A percentile compares a stretch with the other conserved stretches of the same genome.
Conservation (phyloP, 164 flowering plant species). For the Malania oleifera region DNA sequence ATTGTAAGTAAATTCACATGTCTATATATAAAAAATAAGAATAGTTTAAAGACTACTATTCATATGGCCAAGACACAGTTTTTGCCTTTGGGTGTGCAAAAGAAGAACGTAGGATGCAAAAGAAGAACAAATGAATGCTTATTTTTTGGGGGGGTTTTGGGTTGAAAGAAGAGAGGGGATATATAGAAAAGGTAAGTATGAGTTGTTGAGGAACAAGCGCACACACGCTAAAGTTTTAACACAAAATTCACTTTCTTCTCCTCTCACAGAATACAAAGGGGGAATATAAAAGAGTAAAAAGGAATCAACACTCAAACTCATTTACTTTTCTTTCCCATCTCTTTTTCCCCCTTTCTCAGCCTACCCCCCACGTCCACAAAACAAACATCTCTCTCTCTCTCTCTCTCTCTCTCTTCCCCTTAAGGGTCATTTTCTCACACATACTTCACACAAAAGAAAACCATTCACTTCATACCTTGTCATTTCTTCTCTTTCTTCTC, state of each 20-base stretch:
- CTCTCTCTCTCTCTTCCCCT: slow-evolving; percentile 21
- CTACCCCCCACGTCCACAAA: slow-evolving; percentile 32
- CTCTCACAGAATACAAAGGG: not conserved
- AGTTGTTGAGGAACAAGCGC: slow-evolving; percentile 35
- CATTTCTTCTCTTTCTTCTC: slow-evolving; percentile 29
- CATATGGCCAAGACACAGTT: no score
- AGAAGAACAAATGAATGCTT: no score
- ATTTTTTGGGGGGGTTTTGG: no score
- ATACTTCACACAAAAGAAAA: slow-evolving; percentile 86
- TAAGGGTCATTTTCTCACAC: slow-evolving; percentile 90
- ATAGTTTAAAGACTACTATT: no score
- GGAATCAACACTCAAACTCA: slow-evolving; percentile 27
- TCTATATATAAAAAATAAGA: no score
- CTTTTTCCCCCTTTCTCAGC: slow-evolving; percentile 13
- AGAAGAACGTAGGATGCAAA: no score
- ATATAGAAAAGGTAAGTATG: slow-evolving; percentile 22
- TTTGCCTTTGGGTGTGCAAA: no score
- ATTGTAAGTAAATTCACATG: no score
- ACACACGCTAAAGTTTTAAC: slow-evolving; percentile 34
- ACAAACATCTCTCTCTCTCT: slow-evolving; percentile 14
- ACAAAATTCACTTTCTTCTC: slow-evolving; percentile 26
- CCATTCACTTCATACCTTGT: slow-evolving; percentile 70
- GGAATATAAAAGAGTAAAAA: slow-evolving; percentile 17
- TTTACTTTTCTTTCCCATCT: slow-evolving; percentile 9
- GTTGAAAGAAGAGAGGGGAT: slow-evolving; percentile 20